Base-by-base conservation (phyloP, 306 rosid genomes). In the Calophaca sinica region DNA sequence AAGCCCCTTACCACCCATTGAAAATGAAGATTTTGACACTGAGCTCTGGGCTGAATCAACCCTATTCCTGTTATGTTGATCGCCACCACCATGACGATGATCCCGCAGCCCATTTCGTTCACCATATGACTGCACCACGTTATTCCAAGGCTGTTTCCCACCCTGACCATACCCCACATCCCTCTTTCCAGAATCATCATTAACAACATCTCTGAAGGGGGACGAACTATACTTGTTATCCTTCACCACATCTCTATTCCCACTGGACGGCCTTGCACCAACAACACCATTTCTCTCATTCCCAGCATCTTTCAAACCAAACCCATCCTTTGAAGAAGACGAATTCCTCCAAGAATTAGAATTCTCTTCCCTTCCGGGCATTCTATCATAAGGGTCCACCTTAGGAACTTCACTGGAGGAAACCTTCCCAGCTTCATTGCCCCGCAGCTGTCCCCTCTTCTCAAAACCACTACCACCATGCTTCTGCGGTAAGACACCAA, bases 381-480 rank as follows among this genome's bases (percentile, higher is more conserved):
- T 90, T 81, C 89, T 35, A 83, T 62, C 82, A 84, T 72, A 87
- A 42, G 80, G 82, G 78, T 88, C 96, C 79, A 79, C 68, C 77
- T 86, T 89, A 51, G 83, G 86, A 85, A 86, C 89, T 83, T 88
- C 94, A 65, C 88, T 82, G 80, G 91, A 86, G 74, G 84, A 69
- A 82, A 82, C 79, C 80, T 86, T 91, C 50, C 96, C 93, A 77
- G 88, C 77, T 79, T 91, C 98, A 88, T 86, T 70, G 90, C 91
- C 94, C 80, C 82, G 68, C 71, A 67, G 7, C 64, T 69, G 89
- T 83, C 84, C 90, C 89, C 90, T 73, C 83, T 88, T 83, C 63
- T 89, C 91, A 73, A 82, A 80, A 65, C 73, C 84, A 54, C 62
- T 85, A 66, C 46, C 78, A 58, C 59, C 80, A 42, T 81, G 88